Evolutionary conservation across 1,284 basidiomycete species (phyloP), one percentile per base, ranked within the genome.

Genomic region (Abortiporus biennis): DNA sequence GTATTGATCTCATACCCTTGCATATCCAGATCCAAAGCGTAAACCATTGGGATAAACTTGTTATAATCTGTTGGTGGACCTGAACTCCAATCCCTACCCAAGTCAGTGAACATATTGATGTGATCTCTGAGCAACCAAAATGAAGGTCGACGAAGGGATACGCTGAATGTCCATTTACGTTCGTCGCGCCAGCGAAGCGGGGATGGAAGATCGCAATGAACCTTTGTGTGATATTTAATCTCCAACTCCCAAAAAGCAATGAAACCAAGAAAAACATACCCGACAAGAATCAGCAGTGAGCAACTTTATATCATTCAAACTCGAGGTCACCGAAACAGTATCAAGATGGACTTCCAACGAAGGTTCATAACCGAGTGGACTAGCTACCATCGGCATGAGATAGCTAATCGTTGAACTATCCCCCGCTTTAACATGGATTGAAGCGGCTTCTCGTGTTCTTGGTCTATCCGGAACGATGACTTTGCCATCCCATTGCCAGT

Each of bases 41-140:
- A 97, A 13, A 80, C 61, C 59, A 78, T 90, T 0, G 93, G 92
- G 19, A 92, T 73, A 61, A 91, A 96, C 38, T 82, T 82, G 49
- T 82, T 70, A 58, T 84, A 88, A 56, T 89, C 82, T 19, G 74
- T 79, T 0, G 81, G 79, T 17, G 87, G 82, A 1, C 90, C 90
- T 5, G 85, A 78, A 8, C 72, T 74, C 92, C 92, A 97, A 58
- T 97, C 93, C 53, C 82, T 88, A 27, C 81, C 80, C 4, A 96
- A 71, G 60, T 97, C 93, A 2, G 82, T 81, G 53, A 96, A 77
- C 73, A 96, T 88, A 53, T 91, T 92, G 63, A 93, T 78, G 56
- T 97, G 93, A 56, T 96, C 93, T 27, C 92, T 80, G 16, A 96
- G 68, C 11, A 95, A 67, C 54, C 80, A 87, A 24, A 94, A 71